Base-by-base conservation (phyloP, 2,329 filamentous ascomycete species). In the Pyrenophora seminiperda region DNA sequence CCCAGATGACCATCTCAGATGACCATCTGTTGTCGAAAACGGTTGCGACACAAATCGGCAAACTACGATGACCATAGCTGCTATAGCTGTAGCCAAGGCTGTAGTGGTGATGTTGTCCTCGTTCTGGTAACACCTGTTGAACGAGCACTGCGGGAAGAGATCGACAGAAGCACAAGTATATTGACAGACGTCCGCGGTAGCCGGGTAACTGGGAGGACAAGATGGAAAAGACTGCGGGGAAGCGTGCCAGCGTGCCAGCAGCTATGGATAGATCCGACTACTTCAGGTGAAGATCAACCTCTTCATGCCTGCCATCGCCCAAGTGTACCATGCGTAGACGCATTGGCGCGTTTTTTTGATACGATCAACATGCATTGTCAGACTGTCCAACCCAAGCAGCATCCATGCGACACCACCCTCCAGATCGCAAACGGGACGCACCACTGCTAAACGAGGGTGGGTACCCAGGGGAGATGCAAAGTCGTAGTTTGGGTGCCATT, bases 1-100 rank as follows among this genome's bases (percentile, higher is more conserved):
- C 22, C 6, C 57, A 52, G 3, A 58, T 36, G 0, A 58, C 43
- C 54, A 58, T 27, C 51, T 46, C 0, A 48, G 54, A 3, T 59
- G 49, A 3, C 51, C 54, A 11, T 59, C 51, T 1, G 51, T 54
- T 1, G 52, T 56, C 0, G 51, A 44, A 10, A 58, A 56, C 3
- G 58, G 37, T 10, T 59, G 54, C n/a, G 45, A 18, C 0, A 59
- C 15, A 1, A 59, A 41, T 10, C 50, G 53, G 1, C 40, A 31
- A 3, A 20, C 30, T 10, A 51, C 36, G 24, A 58, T 58, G 1
- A 54, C 18, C 9, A 59, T 19, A 3, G 56, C 54, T 13, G 32
- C 27, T 0, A 56, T 40, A 2, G 49, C 46, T 7, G 56, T 45
- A 19, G 40, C 46, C 11, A 50, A 5, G 2, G 54, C 54, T 1